Percentiles rank a stretch among this genome's conserved stretches.
Conservation (phyloP, 2,329 filamentous ascomycete species). For the Colletotrichum sp. region DNA sequence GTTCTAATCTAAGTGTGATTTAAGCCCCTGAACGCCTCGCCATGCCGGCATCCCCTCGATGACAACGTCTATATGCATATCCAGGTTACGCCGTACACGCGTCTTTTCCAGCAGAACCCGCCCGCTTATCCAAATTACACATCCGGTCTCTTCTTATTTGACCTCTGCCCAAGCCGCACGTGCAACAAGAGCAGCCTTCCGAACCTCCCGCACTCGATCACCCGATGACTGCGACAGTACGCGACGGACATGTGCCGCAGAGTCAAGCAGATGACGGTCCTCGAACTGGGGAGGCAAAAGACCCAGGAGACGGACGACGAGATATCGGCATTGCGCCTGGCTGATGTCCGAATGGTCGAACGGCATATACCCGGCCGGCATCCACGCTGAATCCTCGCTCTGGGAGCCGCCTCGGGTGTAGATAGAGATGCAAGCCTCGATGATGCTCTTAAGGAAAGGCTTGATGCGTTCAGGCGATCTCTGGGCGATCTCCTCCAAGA, state of each 20-base stretch:
- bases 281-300: constrained; percentile 55
- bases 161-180: constrained; percentile 53
- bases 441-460: constrained; percentile 53
- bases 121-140: not conserved
- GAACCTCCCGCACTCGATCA: constrained; percentile 57
- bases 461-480: constrained; percentile 50
- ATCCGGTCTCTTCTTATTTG: constrained; percentile 16
- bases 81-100: not conserved
- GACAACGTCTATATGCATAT: not conserved
- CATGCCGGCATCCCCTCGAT: not conserved
- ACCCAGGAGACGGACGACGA: constrained; percentile 52
- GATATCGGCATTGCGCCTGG: constrained; percentile 43
- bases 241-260: constrained; percentile 48
- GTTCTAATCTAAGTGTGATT: not conserved
- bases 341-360: constrained; percentile 1
- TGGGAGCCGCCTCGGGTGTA: constrained; percentile 26
- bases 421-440: constrained; percentile 46
- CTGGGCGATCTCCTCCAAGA: constrained; percentile 53
- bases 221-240: constrained; percentile 58
- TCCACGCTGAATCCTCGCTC: constrained; percentile 29
- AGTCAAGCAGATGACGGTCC: constrained; percentile 47
- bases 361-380: constrained; percentile 30
- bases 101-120: not conserved
- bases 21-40: constrained; percentile 1
- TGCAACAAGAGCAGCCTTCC: constrained; percentile 53